A percentile compares a stretch with the other conserved stretches of the same genome.
These are phyloP conservation scores for Aplosporella prunicola DNA, from an alignment of 2,329 filamentous ascomycete genomes.

Conservation along the genomic window DNA sequence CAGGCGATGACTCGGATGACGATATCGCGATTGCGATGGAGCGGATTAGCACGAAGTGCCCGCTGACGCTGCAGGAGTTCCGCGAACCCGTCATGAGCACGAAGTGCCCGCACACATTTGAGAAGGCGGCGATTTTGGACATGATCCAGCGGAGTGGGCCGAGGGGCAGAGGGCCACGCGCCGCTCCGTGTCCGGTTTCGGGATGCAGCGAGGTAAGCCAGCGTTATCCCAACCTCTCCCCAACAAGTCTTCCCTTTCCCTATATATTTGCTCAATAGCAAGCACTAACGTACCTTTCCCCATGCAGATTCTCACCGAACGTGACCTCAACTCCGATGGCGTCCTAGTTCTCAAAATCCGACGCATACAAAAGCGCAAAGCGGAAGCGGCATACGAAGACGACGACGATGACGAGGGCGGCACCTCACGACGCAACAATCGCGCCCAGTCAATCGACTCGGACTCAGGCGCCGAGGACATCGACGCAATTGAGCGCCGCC, in stretches of 20 bases:
- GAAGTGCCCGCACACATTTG: conserved; percentile 64
- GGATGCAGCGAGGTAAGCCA: conserved; percentile 8
- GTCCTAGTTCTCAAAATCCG: conserved; percentile 29
- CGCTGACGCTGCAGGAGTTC: conserved; percentile 56
- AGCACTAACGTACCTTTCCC: neutral
- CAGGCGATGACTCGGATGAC: conserved; percentile 48
- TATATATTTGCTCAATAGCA: too few relatives aligned
- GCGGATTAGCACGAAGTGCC: conserved; percentile 58
- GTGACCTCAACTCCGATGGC: conserved; percentile 22
- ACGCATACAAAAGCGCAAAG: conserved; percentile 24
- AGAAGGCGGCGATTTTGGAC: conserved; percentile 53
- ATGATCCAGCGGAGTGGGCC: conserved; percentile 31
- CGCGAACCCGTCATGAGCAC: conserved; percentile 56
- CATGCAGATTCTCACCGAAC: conserved; percentile 21
- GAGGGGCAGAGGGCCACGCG: conserved; percentile 17
- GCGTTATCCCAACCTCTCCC: neutral
- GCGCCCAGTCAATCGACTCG: too few relatives aligned
- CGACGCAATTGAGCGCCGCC: neutral
- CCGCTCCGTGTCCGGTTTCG: conserved; percentile 27
- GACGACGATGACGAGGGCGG: conserved; percentile 24
- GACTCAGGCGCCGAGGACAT: neutral
- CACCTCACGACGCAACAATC: too few relatives aligned
- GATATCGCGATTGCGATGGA: conserved; percentile 59
- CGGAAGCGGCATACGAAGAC: conserved; percentile 17
- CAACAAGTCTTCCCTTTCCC: neutral